Percentiles rank a stretch among this genome's conserved stretches.
phyloP scores from a whole-genome alignment of 2,329 filamentous ascomycete genomes.

The Pestalotiopsis sp. region DNA sequence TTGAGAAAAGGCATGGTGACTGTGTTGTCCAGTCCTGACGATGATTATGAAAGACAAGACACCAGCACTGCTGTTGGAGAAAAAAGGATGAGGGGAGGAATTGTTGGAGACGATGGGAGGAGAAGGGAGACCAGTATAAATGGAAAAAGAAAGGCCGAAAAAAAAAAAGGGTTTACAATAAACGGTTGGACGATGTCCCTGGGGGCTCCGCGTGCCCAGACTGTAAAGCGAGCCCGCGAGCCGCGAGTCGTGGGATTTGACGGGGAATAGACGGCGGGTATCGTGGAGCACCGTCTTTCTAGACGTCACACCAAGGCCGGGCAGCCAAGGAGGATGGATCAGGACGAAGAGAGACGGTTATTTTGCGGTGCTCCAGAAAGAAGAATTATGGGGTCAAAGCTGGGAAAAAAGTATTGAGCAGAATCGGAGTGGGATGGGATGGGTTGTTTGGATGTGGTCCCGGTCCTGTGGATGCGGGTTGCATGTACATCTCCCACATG shows the following conservation, averaged over 20 bases:
- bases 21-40: conserved; percentile 17
- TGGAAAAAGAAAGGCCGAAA: not conserved
- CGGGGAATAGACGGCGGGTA: not conserved
- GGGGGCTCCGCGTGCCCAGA: conserved; percentile 10
- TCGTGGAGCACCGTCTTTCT: conserved; percentile 2
- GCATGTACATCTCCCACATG: not conserved
- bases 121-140: not conserved
- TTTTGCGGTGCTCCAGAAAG: not conserved
- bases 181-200: not conserved
- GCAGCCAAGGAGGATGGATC: not conserved
- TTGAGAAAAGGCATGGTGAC: conserved; percentile 30
- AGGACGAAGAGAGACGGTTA: not conserved
- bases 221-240: not conserved
- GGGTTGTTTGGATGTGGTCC: not conserved
- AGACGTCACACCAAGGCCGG: conserved; percentile 5
- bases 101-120: not conserved
- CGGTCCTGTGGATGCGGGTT: not conserved
- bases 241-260: conserved; percentile 5
- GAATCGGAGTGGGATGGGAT: not conserved
- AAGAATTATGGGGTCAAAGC: not conserved
- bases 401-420: not conserved
- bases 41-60: conserved; percentile 4
- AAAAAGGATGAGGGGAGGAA: not conserved
- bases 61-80: not conserved
- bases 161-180: not conserved